Base-by-base conservation (phyloP, 2,329 filamentous ascomycete species). In the Cercospora brassicicola region DNA sequence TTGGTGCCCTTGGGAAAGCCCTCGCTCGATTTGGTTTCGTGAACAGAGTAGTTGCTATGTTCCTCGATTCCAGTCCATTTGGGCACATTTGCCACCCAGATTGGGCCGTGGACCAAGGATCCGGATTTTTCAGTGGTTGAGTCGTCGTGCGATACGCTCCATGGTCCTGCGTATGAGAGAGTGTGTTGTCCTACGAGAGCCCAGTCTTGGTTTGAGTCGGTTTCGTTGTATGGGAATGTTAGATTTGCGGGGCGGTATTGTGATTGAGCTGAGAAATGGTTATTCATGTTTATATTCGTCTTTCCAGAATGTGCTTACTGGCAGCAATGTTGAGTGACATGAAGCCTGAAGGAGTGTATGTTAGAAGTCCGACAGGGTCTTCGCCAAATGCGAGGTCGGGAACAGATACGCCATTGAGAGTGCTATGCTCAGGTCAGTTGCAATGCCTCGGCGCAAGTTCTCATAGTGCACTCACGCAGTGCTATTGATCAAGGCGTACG, bases 21-120 rank as follows among this genome's bases (percentile, higher is more conserved):
- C 11, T 56, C 48, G 48, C 4, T 18, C 5, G 23, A 36, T 6
- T 33, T 26, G n/a, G 26, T 56, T 26, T 57, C 53, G n/a, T 20
- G 9, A 53, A 66, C 28, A 30, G 26, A 51, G 18, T 61, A 66
- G 23, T 61, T 61, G n/a, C 56, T 60, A 11, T 10, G 26, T 31
- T 61, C 39, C 13, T 66, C 23, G 23, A 23, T 15, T 15, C 56
- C 64, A 26, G 31, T 28, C 64, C 56, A 66, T 4, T 31, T 33
- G 15, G 64, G 64, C 2, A 66, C 64, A 60, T 61, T 61, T 53
- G 56, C 64, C 11, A 66, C 57, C 45, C 56, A 60, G 3, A 66
- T 30, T 13, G 64, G 64, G 9, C 57, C 56, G 45, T 60, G 56
- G 20, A 66, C 48, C 7, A 66, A n/a, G 9, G 26, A 42, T 20